Evolutionary conservation across 2,329 filamentous ascomycete species (phyloP), one percentile per base, ranked within the genome.

Genomic region (Exophiala alcalophila): DNA sequence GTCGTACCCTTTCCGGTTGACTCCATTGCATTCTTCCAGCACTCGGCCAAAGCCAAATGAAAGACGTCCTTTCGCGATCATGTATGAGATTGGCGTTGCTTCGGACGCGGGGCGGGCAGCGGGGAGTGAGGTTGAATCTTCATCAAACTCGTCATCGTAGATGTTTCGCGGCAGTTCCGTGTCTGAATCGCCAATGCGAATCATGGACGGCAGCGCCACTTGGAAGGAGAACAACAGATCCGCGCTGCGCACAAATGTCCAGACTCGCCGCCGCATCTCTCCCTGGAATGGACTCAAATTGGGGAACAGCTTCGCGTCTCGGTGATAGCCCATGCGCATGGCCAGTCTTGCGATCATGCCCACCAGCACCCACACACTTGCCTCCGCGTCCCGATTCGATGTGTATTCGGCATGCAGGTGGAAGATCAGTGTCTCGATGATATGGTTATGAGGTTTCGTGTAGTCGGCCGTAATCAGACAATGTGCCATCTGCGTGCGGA

Each of bases 181-280:
- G 56, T 86, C 83, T 32, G 73, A 77, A 47, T 84, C 80, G 24
- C 81, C 74, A 16, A 73, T 69, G 43, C 79, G 72, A 30, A 84
- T 69, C 77, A 84, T 81, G 56, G 74, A 74, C 2, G 83, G 83
- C 40, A 86, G 66, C 2, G 82, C 82, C 47, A 84, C 72, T 56
- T 85, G 81, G 56, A 83, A 84, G 2, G 79, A 77, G 18, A 81
- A 78, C 3, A 85, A 61, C 2, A 81, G 61, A 56, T 86, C 83
- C 32, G 83, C 70, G 56, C 82, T 78, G 23, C 69, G 60, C 6
- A 73, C 66, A 56, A 69, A 70, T 1, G 65, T 63, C 71, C 71
- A 74, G 11, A 73, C 61, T 26, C 71, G 62, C 19, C 71, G 61
- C 18, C 71, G 65, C 63, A 74, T 79, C 61, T 83, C 80, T 10